Base-by-base conservation (phyloP, 148 eudicot species). In the Rhododendron mucronatum region DNA sequence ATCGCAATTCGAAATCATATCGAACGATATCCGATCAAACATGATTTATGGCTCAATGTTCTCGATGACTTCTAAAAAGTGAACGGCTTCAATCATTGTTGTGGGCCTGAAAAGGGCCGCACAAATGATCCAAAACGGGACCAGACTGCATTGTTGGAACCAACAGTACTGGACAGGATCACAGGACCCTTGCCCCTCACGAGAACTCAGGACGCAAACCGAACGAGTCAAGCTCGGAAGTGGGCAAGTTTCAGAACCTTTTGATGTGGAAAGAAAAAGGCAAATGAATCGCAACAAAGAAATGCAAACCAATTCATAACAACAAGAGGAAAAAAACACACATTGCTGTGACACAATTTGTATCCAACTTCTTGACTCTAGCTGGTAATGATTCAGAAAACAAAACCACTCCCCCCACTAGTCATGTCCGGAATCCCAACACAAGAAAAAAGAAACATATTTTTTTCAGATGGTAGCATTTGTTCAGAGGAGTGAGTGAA, bases 351-450 rank as follows among this genome's bases (percentile, higher is more conserved):
- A 71, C 76, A 80, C 11, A 74, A 81, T 78, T 80, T 89, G 88
- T 59, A 81, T 47, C 50, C 83, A 74, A 80, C 81, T 65, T 21
- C n/a, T 83, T 85, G 39, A 59, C 82, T 90, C 86, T 87, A 82
- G 83, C 51, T 41, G 65, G 55, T 87, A 11, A 26, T 30, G 20
- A 69, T 71, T 41, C 69, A 53, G 59, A 65, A 35, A 26, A 83
- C 87, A 86, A 88, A 85, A 80, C 86, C 81, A 59, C 65, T 41
- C 50, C 85, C 16, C 28, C 87, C 88, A 88, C 91, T 86, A 88
- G 53, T 86, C 80, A 83, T 88, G 91, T 90, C 91, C 86, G 71
- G 61, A 55, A 86, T 75, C 87, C 88, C 88, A 79, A 71, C 76
- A 41, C 84, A 84, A 67, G 23, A 39, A 73, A 47, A 84, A 78